Evolutionary conservation across 148 eudicot genomes (phyloP).

Genomic region (Rhododendron molle): DNA sequence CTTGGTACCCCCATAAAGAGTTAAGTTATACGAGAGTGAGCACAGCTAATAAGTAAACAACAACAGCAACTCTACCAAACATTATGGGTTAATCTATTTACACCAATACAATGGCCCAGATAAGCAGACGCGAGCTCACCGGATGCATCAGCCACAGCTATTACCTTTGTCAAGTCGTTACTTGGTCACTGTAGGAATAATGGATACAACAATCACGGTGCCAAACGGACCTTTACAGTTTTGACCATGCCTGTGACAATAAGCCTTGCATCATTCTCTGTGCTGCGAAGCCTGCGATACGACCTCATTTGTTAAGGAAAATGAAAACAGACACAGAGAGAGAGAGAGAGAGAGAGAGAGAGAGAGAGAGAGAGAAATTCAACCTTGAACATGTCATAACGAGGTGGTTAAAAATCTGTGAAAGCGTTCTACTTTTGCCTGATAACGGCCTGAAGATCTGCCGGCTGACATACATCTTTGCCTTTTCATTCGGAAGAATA

Average conservation of each 20-base stretch:
- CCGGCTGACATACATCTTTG: constrained; percentile 27
- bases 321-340: background rate
- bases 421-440: constrained; percentile 43
- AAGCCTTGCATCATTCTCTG: background rate
- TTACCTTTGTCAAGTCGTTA: constrained; percentile 7
- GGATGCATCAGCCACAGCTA: background rate
- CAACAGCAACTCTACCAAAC: constrained; percentile 7
- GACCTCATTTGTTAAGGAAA: background rate
- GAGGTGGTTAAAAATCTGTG: constrained; percentile 38
- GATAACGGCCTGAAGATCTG: constrained; percentile 17
- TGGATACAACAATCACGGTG: background rate
- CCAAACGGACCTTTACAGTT: constrained; percentile 12
- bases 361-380: background rate
- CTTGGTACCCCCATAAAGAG: background rate
- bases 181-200: constrained; percentile 10
- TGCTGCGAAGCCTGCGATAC: background rate
- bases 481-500: constrained; percentile 44
- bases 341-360: background rate
- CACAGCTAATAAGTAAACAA: background rate
- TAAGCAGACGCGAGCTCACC: constrained; percentile 7
- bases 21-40: background rate
- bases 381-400: constrained; percentile 15
- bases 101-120: constrained; percentile 8
- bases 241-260: constrained; percentile 9
- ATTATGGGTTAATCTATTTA: constrained; percentile 18